Conservation (phyloP, 441 rosid species). For the Gossypium lobatum region DNA sequence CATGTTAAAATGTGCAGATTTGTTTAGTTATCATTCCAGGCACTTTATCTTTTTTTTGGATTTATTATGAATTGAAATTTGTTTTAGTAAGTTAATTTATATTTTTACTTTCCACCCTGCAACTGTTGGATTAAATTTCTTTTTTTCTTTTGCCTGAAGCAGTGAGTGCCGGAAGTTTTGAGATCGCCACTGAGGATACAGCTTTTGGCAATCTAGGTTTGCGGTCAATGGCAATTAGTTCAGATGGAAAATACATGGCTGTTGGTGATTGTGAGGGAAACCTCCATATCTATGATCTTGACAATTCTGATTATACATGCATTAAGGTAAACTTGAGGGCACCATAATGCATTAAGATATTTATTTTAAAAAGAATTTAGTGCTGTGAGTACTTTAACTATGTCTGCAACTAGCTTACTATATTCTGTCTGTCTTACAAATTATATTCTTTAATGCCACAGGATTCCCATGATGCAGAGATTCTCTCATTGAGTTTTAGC, state of each 20-base stretch:
- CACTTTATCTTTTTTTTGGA: neutral
- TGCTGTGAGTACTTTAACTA: neutral
- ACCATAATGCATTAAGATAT: neutral
- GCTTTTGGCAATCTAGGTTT: slow-evolving; percentile 51
- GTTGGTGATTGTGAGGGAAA: slow-evolving; percentile 85
- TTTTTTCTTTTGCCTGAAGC: slow-evolving; percentile 11
- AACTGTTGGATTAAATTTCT: neutral
- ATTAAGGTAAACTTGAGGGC: slow-evolving; percentile 39
- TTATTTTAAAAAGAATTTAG: neutral
- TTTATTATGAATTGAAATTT: neutral
- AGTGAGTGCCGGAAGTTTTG: slow-evolving; percentile 74
- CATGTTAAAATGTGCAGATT: neutral
- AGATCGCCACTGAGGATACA: slow-evolving; percentile 54
- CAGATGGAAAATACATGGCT: slow-evolving; percentile 78
- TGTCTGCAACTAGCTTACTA: neutral
- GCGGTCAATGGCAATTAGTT: slow-evolving; percentile 68
- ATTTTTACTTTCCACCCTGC: neutral
- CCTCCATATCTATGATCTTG: slow-evolving; percentile 71
- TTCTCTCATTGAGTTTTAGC: slow-evolving; percentile 79
- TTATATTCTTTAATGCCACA: slow-evolving; percentile 26
- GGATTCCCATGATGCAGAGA: slow-evolving; percentile 73
- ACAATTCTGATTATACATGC: slow-evolving; percentile 54
- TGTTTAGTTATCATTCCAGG: neutral
- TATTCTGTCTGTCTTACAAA: slow-evolving; percentile 16
- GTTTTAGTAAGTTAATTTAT: neutral